Conservation (phyloP, 805 yeast genomes). For the Saccharomycopsis sp. region DNA sequence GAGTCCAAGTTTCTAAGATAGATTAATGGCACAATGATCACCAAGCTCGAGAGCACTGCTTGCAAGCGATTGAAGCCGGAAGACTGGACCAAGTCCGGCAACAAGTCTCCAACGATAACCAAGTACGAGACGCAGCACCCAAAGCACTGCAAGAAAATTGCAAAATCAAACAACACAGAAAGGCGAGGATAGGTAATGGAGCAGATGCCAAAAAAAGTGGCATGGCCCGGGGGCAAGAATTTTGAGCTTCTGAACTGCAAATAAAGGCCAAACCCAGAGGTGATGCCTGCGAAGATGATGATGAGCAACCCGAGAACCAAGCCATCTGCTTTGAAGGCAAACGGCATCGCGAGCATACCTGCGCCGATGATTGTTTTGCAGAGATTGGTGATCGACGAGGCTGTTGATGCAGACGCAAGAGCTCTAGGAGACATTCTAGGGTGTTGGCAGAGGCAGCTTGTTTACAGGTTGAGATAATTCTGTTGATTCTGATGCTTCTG, state of each 20-base stretch:
- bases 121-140: constrained; percentile 68
- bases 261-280: constrained; percentile 61
- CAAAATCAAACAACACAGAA: constrained; percentile 61
- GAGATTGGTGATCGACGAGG: constrained; percentile 56
- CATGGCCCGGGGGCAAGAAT: constrained; percentile 46
- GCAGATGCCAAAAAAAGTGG: constrained; percentile 67
- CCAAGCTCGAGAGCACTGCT: constrained; percentile 40
- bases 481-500: too few relatives aligned
- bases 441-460: too few relatives aligned
- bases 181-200: constrained; percentile 63
- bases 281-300: constrained; percentile 50
- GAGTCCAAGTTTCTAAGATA: constrained; percentile 56
- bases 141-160: constrained; percentile 69
- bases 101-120: constrained; percentile 67
- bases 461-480: too few relatives aligned
- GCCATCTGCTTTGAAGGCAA: constrained; percentile 48
- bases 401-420: too few relatives aligned
- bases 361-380: constrained; percentile 77
- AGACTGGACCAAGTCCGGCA: constrained; percentile 53
- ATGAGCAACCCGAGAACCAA: constrained; percentile 46
- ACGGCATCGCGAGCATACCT: constrained; percentile 68
- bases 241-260: constrained; percentile 52
- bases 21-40: constrained; percentile 55
- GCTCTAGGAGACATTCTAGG: too few relatives aligned
- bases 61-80: constrained; percentile 26